phyloP scores from a whole-genome alignment of 345 rosid genomes.

The Moricandia arvensis region DNA sequence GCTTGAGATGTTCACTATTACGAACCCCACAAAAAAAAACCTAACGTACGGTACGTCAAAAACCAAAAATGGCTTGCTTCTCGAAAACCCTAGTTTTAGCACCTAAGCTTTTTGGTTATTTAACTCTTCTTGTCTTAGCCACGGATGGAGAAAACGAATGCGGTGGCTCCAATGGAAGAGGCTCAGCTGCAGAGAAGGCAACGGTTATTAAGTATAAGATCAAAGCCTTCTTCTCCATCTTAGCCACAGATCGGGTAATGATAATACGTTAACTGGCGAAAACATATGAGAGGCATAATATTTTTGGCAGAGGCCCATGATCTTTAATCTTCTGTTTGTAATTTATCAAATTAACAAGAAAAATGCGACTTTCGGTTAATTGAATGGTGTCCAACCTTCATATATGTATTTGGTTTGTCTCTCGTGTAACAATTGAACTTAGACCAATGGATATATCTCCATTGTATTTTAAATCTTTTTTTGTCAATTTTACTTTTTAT shows the following conservation, averaged over 20 bases:
- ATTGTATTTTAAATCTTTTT: too few species aligned
- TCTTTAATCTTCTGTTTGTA: too few species aligned
- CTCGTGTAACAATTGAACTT: too few species aligned
- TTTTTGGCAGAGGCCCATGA: neutral
- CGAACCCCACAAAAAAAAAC: neutral
- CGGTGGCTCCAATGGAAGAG: slow-evolving; percentile 9
- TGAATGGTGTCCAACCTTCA: too few species aligned
- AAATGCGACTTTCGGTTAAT: too few species aligned
- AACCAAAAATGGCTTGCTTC: slow-evolving; percentile 17
- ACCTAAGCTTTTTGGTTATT: neutral
- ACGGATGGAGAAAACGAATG: slow-evolving; percentile 26
- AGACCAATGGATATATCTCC: too few species aligned
- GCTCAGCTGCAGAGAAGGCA: slow-evolving; percentile 5
- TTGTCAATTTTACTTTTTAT: too few species aligned
- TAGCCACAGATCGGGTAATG: too few species aligned
- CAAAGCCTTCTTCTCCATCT: slow-evolving; percentile 48
- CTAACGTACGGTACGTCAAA: slow-evolving; percentile 20
- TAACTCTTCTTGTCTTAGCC: slow-evolving; percentile 19
- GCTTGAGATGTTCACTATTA: slow-evolving; percentile 19
- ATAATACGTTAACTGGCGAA: too few species aligned
- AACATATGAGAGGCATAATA: neutral
- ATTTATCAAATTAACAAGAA: too few species aligned
- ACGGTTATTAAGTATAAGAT: slow-evolving; percentile 43
- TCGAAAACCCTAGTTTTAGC: slow-evolving; percentile 7
- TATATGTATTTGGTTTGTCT: too few species aligned